These are phyloP conservation scores for Elaeagnus macrophylla DNA, from an alignment of 306 rosid species.

Conservation along the genomic window DNA sequence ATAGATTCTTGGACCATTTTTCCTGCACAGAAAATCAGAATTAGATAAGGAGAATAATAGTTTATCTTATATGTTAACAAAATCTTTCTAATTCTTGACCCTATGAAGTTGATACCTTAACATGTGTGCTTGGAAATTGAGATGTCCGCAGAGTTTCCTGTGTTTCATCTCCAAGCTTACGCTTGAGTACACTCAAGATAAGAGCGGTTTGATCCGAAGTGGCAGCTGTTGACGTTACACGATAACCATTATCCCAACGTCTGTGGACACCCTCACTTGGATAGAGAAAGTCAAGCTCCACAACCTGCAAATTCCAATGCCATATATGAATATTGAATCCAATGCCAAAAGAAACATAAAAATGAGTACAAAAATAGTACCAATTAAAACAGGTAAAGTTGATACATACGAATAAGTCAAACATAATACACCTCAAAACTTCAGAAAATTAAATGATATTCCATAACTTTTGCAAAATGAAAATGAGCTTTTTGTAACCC, in stretches of 20 bases:
- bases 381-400: too few relatives aligned
- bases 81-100: too few relatives aligned
- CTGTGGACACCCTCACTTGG: slow-evolving; percentile 98
- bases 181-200: slow-evolving; percentile 82
- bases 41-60: slow-evolving; percentile 1
- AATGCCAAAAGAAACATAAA: background rate
- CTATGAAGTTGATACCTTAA: slow-evolving; percentile 43
- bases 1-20: slow-evolving; percentile 87
- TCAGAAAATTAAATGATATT: too few relatives aligned
- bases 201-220: slow-evolving; percentile 95
- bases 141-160: slow-evolving; percentile 94
- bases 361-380: background rate
- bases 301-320: slow-evolving; percentile 40
- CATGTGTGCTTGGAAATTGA: slow-evolving; percentile 92
- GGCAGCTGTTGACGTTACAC: slow-evolving; percentile 95
- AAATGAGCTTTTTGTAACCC: background rate
- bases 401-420: too few relatives aligned
- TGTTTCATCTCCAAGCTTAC: slow-evolving; percentile 81
- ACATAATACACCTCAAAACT: too few relatives aligned
- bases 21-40: slow-evolving; percentile 46
- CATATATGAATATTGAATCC: background rate
- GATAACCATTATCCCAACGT: slow-evolving; percentile 85
- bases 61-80: background rate
- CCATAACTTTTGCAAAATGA: too few relatives aligned
- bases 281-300: slow-evolving; percentile 94